Evolutionary conservation across 2,329 filamentous ascomycete genomes (phyloP), one percentile per base, ranked within the genome.

Genomic region (Trichophaea hybrida): DNA sequence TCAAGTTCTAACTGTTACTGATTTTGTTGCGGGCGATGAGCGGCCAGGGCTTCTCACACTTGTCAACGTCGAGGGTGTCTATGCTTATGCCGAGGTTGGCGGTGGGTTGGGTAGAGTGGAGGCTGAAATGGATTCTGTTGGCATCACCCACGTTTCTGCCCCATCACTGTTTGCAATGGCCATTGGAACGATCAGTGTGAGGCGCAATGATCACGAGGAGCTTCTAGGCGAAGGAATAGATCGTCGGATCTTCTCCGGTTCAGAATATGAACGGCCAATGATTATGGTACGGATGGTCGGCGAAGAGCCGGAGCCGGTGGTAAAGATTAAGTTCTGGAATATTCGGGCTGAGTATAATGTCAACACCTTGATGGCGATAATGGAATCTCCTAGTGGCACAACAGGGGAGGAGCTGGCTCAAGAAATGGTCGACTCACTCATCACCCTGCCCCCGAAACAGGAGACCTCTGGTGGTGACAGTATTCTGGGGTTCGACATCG

Each of bases 1-100:
- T 5, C 88, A 86, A 65, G 76, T 98, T 4, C 87, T 89, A 0
- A 90, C 83, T 0, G 88, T 98, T 32, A 81, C 91, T 5, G 97
- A 96, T 70, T 97, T 97, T 70, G 77, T 98, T 1, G 91, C 93
- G 0, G 91, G 98, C 67, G 93, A 98, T 71, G 91, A 98, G 68
- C 81, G 90, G 1, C 93, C 93, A 1, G 93, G 93, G 0, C 75
- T 97, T 17, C 75, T 98, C 40, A 89, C 84, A 0, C 75, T 98
- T 40, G 76, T 79, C 0, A 75, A 81, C 34, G 71, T 96, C 57
- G 80, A 82, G 56, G 80, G 82, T 15, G 67, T 88, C 5, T 77
- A 84, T 33, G 72, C 80, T 6, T 75, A 77, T 32, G 72, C 87
- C 7, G 79, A 85, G 48, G 71, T 91, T 53, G 84, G 83, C 48